These are phyloP conservation scores for Diaporthe aspalathi DNA, from an alignment of 2,329 filamentous ascomycete genomes.

Conservation along the genomic window DNA sequence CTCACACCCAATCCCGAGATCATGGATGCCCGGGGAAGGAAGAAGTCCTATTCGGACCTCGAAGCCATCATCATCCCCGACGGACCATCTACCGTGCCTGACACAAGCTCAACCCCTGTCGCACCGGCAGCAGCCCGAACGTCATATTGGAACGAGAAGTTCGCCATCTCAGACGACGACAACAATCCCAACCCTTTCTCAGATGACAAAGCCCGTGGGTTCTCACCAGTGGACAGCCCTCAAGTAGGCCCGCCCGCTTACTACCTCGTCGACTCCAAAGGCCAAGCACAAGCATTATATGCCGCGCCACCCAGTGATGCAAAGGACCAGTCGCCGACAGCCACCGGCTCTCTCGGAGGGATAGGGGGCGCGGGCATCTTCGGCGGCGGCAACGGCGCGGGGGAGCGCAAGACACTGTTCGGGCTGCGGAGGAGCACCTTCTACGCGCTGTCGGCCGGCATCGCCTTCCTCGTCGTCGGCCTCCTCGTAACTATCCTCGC, in stretches of 20 bases:
- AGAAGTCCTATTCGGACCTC: slow-evolving; percentile 36
- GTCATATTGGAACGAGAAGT: slow-evolving; percentile 37
- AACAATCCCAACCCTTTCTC: slow-evolving; percentile 10
- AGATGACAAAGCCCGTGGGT: slow-evolving; percentile 1
- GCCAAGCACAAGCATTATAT: slow-evolving; percentile 33
- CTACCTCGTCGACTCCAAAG: slow-evolving; percentile 36
- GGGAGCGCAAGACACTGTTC: slow-evolving; percentile 19
- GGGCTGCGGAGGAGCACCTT: slow-evolving; percentile 34
- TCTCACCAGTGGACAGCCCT: slow-evolving; percentile 29
- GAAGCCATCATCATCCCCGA: slow-evolving; percentile 30
- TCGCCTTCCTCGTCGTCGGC: slow-evolving; percentile 25
- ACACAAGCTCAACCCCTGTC: slow-evolving; percentile 6
- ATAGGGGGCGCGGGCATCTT: slow-evolving; percentile 10
- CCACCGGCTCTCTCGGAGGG: neutral
- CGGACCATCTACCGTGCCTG: neutral
- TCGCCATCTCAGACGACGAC: slow-evolving; percentile 20
- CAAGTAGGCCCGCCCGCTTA: slow-evolving; percentile 30
- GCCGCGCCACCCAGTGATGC: slow-evolving; percentile 20
- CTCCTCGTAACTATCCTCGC: slow-evolving; percentile 31
- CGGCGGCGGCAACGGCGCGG: neutral
- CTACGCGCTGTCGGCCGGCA: slow-evolving; percentile 23
- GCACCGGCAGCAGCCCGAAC: neutral
- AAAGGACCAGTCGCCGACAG: neutral
- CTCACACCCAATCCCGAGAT: neutral
- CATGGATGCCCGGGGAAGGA: slow-evolving; percentile 18